A percentile compares a stretch with the other conserved stretches of the same genome.
Evolutionary conservation across 192 early-diverging fungal species (phyloP).

Genomic region (Geranomyces michiganensis): DNA sequence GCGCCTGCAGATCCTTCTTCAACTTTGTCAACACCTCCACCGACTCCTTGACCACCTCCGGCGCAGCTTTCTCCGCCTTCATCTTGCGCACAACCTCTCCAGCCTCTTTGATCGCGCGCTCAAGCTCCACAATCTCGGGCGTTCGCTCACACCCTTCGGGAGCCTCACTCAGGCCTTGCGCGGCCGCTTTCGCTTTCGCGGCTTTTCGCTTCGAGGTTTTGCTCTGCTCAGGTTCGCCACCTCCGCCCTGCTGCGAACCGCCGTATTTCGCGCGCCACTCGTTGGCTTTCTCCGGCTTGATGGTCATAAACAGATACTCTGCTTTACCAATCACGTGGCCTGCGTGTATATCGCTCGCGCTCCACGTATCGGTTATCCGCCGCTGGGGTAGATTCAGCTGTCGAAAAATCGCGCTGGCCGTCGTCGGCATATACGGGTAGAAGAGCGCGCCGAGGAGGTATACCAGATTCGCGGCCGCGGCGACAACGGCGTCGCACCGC

Average conservation of each 20-base stretch:
- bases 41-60: conserved; percentile 27
- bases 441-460: conserved; percentile 87
- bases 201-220: conserved; percentile 23
- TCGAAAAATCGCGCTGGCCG: conserved; percentile 72
- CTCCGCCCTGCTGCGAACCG: conserved; percentile 47
- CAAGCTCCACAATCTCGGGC: conserved; percentile 53
- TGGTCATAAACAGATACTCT: conserved; percentile 88
- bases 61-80: conserved; percentile 61
- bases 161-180: conserved; percentile 29
- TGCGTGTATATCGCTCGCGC: conserved; percentile 67
- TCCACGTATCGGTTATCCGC: conserved; percentile 74
- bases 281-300: conserved; percentile 85
- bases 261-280: conserved; percentile 79
- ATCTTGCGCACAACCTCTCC: conserved; percentile 60
- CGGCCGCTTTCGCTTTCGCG: conserved; percentile 35
- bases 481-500: conserved; percentile 87
- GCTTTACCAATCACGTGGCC: conserved; percentile 85
- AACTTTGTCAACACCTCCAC: conserved; percentile 47
- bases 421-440: conserved; percentile 92
- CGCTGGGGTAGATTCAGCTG: conserved; percentile 86
- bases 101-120: conserved; percentile 57
- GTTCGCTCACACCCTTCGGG: conserved; percentile 45
- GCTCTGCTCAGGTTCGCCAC: conserved; percentile 8
- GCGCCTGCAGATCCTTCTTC: conserved; percentile 38
- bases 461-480: conserved; percentile 79